Evolutionary conservation across 495 filamentous ascomycete genomes (phyloP).

Genomic region (Penicillium longicatenatum): DNA sequence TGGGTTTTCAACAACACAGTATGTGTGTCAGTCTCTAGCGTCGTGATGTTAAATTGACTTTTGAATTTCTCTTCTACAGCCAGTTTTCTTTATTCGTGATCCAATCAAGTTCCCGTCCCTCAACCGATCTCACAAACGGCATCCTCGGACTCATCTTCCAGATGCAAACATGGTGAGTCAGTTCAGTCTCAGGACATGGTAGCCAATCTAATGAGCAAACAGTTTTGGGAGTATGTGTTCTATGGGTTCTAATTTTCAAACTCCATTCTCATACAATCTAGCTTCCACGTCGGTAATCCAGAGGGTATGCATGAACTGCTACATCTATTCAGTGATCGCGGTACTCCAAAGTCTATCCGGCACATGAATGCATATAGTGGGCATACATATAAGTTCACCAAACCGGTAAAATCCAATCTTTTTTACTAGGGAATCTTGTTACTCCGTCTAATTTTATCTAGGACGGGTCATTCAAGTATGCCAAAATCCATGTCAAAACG

Average conservation of each 20-base stretch:
- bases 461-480: slow-evolving; percentile 62
- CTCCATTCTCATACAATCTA: slow-evolving; percentile 17
- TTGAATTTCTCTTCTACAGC: not conserved
- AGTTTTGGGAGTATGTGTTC: slow-evolving; percentile 58
- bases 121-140: slow-evolving; percentile 54
- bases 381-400: slow-evolving; percentile 69
- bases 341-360: slow-evolving; percentile 60
- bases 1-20: slow-evolving; percentile 37
- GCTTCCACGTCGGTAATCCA: slow-evolving; percentile 61
- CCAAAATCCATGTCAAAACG: slow-evolving; percentile 68
- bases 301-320: slow-evolving; percentile 66
- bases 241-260: slow-evolving; percentile 46
- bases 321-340: slow-evolving; percentile 66
- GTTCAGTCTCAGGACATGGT: too few species aligned
- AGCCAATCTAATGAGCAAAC: slow-evolving; percentile 3
- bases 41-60: too few species aligned
- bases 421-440: too few species aligned
- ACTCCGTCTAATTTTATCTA: slow-evolving; percentile 13
- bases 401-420: slow-evolving; percentile 52
- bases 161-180: slow-evolving; percentile 53
- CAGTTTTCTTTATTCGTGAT: slow-evolving; percentile 5
- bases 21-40: not conserved
- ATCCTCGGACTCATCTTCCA: slow-evolving; percentile 47
- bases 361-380: slow-evolving; percentile 66
- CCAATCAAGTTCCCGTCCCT: slow-evolving; percentile 3